Evolutionary conservation across 352 stramenopile genomes (phyloP), one percentile per base, ranked within the genome.

Genomic region (Globisporangium orthogonon): DNA sequence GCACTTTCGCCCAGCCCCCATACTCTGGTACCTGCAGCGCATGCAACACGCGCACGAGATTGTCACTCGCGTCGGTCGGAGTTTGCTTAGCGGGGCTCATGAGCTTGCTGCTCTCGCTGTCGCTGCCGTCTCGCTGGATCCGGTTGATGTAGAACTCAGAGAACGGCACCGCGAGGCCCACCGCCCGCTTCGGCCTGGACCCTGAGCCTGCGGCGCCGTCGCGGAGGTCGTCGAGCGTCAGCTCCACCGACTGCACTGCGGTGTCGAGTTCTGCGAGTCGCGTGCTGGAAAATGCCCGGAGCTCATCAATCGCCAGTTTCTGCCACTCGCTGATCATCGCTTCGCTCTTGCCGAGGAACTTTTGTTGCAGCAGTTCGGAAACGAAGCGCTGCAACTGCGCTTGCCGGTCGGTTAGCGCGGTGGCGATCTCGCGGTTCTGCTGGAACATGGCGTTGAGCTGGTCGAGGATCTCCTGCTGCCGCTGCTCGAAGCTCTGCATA

Each of bases 71-170:
- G 17, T 1, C 28, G n/a, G 14, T 18, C 43, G n/a, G 39, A 14
- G 31, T 33, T 7, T 11, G 35, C 35, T 11, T 4, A 7, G 15
- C 31, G 45, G 45, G 9, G 18, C 18, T 33, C 6, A 14, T 5
- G 13, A 44, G 11, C 2, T 10, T 17, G 39, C 11, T n/a, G 5
- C 39, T 17, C 1, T 4, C 11, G 45, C 52, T 40, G 28, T 15
- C 14, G n/a, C 37, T 9, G 1, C 4, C 17, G 13, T 60, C 47
- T 6, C 61, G 61, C 2, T 54, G 60, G 2, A 78, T 52, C 50
- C 71, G 67, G 41, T 71, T 68, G 60, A 77, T 75, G 44, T 73
- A 71, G 13, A 82, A 66, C 7, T 74, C 60, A 6, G 72, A 54
- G 31, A 73, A 70, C 1, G 72, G 62, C 30, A 73, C 41, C 5